These are phyloP conservation scores for Kluyveromyces aestuarii DNA, from an alignment of 805 yeast genomes.

Conservation along the genomic window DNA sequence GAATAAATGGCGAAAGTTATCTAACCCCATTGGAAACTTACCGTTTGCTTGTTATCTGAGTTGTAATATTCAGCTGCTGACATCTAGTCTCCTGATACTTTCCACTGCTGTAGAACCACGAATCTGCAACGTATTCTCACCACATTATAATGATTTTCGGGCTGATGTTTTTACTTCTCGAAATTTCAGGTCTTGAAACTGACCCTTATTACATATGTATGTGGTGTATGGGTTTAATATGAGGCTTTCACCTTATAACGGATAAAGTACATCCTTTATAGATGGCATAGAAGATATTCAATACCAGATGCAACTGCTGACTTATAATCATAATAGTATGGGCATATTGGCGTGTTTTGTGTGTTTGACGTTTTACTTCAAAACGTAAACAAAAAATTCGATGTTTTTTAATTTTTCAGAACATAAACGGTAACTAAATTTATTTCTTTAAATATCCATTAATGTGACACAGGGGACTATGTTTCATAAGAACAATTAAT, in stretches of 20 bases:
- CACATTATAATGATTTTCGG: too few species aligned
- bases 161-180: not conserved
- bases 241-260: not conserved
- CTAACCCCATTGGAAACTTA: constrained; percentile 1
- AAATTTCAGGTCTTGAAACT: not conserved
- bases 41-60: constrained; percentile 5
- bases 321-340: too few species aligned
- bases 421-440: not conserved
- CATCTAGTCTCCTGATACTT: not conserved
- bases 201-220: not conserved
- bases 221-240: not conserved
- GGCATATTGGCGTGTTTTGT: not conserved
- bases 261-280: too few species aligned
- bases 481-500: not conserved
- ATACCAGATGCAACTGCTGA: too few species aligned
- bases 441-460: not conserved
- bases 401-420: not conserved
- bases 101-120: too few species aligned
- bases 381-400: not conserved
- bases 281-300: too few species aligned
- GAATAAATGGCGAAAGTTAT: not conserved
- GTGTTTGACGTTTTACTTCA: not conserved
- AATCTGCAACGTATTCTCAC: too few species aligned
- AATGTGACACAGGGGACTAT: not conserved
- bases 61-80: constrained; percentile 10